Evolutionary conservation across 768 basidiomycete genomes (phyloP).

Genomic region (Leccinum fibrillosum): DNA sequence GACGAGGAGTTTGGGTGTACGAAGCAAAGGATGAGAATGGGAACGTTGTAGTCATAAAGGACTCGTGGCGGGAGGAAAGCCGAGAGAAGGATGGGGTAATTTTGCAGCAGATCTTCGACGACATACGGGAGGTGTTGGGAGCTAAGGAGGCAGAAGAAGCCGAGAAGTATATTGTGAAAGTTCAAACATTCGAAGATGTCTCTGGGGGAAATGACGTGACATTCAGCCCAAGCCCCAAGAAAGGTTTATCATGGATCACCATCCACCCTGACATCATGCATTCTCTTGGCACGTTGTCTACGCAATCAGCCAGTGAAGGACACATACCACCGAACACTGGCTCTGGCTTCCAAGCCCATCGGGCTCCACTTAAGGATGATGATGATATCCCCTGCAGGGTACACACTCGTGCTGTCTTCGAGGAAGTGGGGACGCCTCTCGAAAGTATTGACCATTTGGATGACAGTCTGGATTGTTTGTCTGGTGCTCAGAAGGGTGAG

Average conservation of each 20-base stretch:
- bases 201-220: no score
- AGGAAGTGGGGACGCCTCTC: background rate
- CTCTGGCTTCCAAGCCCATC: no score
- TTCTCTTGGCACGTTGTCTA: no score
- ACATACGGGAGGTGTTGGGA: background rate
- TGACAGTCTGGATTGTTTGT: background rate
- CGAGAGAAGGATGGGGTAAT: background rate
- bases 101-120: background rate
- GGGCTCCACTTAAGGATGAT: no score
- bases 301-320: no score
- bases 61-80: slow-evolving; percentile 9
- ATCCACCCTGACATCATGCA: no score
- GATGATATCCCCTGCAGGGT: background rate
- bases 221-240: no score
- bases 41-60: background rate
- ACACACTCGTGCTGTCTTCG: background rate
- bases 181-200: background rate
- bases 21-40: background rate
- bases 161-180: background rate
- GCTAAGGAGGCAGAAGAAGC: background rate
- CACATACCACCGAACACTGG: no score
- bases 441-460: background rate
- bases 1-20: slow-evolving; percentile 1
- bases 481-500: background rate
- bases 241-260: no score